Evolutionary conservation across 176 grass and related monocot species (phyloP).

Genomic region (Avena insularis): DNA sequence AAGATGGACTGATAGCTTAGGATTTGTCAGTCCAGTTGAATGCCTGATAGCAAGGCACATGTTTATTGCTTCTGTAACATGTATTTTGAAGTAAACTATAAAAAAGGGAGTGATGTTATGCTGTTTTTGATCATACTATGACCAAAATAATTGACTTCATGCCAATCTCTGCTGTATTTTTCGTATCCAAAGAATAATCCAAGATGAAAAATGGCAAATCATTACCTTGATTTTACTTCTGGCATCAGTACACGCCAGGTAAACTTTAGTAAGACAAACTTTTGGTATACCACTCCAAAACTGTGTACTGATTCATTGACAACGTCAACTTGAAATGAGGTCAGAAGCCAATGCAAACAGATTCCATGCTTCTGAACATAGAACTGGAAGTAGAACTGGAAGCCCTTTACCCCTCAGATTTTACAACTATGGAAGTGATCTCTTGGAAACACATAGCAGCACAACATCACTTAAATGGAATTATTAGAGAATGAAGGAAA

Average conservation of each 20-base stretch:
- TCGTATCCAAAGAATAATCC: neutral
- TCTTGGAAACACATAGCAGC: too few relatives aligned
- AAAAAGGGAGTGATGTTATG: neutral
- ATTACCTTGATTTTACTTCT: neutral
- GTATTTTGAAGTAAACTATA: constrained; percentile 27
- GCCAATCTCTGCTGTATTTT: neutral
- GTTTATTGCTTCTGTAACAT: constrained; percentile 14
- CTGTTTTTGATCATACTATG: constrained; percentile 11
- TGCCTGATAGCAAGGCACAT: constrained; percentile 24
- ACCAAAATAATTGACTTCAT: neutral
- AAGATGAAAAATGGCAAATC: neutral
- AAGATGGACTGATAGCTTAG: neutral
- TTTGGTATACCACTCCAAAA: neutral
- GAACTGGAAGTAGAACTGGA: too few relatives aligned
- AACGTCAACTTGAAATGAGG: neutral
- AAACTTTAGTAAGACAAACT: too few relatives aligned
- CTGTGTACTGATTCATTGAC: neutral
- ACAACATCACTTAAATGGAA: too few relatives aligned
- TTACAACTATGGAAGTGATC: too few relatives aligned
- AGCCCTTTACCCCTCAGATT: too few relatives aligned
- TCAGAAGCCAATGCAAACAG: too few relatives aligned
- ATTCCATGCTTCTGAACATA: too few relatives aligned
- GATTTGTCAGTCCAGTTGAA: constrained; percentile 12
- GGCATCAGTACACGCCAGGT: neutral
- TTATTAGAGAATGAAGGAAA: neutral